Base-by-base conservation (phyloP, 192 early-diverging fungal species). In the Backusella tuberculispora region DNA sequence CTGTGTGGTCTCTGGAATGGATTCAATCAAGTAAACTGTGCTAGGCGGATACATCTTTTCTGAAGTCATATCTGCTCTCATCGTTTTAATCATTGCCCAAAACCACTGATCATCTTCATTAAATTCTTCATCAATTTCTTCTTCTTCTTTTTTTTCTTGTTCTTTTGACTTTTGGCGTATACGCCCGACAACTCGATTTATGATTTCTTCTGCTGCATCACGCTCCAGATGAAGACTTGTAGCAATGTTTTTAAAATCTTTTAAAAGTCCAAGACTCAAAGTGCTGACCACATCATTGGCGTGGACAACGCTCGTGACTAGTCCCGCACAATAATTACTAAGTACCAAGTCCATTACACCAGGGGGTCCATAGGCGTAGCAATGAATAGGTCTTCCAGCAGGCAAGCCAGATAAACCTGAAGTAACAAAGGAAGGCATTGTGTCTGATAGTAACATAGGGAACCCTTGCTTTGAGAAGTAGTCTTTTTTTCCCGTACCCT, bases 31-130 rank as follows among this genome's bases (percentile, higher is more conserved):
- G 68, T 87, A 96, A 12, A 96, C 91, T 13, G 89, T 89, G 2
- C 89, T 90, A 0, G 93, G 90, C 38, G 94, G 94, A 72, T 93
- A 96, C 37, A 96, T 85, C 70, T 96, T 96, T 48, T 95, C 95
- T 37, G 91, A 88, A 43, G 84, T 79, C 95, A 96, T 96, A 65
- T 90, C 92, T 3, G 95, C 93, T 5, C 93, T 81, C 81, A 96
- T 84, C 0, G 93, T 94, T 74, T 94, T 93, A 78, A 93, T 85
- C 48, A 94, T 77, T 12, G 92, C 90, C 92, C 92, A 92, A 66
- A 91, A 91, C 93, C 93, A 96, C 73, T 94, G 87, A 53, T 93
- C 90, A 64, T 92, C 88, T 6, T 86, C 86, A 4, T 43, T 42
- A 19, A 67, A 43, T 10, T 81, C 74, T 17, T 80, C 72, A 26